phyloP scores from a whole-genome alignment of 2,329 filamentous ascomycete genomes.

The Xylaria sp. region DNA sequence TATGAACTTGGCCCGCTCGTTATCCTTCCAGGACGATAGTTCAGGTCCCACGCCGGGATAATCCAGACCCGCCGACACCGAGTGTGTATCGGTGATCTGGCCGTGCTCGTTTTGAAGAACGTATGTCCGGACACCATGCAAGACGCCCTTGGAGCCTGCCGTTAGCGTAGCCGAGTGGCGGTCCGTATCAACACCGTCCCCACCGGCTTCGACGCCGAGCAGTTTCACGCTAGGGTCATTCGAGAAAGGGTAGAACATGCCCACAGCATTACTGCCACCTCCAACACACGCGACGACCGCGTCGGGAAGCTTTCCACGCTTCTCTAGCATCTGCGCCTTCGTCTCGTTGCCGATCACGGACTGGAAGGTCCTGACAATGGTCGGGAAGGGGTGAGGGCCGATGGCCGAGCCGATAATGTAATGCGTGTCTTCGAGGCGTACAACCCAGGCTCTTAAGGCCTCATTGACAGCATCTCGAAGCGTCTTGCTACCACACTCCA shows the following conservation, averaged over 20 bases:
- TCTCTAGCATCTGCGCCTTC: constrained; percentile 87
- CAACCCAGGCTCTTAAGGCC: constrained; percentile 93
- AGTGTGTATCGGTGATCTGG: constrained; percentile 95
- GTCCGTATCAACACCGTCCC: constrained; percentile 87
- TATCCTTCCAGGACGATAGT: constrained; percentile 93
- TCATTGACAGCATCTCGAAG: constrained; percentile 94
- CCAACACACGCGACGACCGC: constrained; percentile 97
- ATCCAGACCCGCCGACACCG: constrained; percentile 94
- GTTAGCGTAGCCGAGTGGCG: constrained; percentile 90
- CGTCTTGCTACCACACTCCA: constrained; percentile 88
- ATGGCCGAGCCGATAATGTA: constrained; percentile 99
- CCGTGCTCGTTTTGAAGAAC: constrained; percentile 92
- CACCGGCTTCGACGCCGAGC: constrained; percentile 93
- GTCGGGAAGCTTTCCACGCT: constrained; percentile 89
- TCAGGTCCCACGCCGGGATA: constrained; percentile 98
- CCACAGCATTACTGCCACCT: constrained; percentile 92
- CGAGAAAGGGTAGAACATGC: constrained; percentile 98
- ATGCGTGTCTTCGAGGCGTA: constrained; percentile 91
- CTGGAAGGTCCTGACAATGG: constrained; percentile 97
- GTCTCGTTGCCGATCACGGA: constrained; percentile 96
- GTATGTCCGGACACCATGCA: constrained; percentile 96
- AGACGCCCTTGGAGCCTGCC: constrained; percentile 87
- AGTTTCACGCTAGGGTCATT: constrained; percentile 87
- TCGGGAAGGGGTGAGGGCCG: constrained; percentile 96
- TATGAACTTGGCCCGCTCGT: constrained; percentile 84